Evolutionary conservation across 2,329 filamentous ascomycete genomes (phyloP).

Genomic region (Diaporthe aspalathi): DNA sequence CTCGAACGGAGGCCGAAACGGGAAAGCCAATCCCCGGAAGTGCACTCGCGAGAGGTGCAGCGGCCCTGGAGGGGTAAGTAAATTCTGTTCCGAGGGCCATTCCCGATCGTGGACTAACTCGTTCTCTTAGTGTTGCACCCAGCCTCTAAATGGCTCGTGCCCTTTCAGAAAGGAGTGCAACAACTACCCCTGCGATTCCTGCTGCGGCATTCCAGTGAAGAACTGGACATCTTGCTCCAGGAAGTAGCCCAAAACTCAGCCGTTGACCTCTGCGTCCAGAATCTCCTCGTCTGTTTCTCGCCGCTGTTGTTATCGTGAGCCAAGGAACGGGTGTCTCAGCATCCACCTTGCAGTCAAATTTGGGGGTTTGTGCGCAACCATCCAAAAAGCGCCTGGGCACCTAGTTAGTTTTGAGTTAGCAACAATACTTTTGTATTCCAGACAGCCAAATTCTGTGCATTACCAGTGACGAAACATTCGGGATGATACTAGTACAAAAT

Average conservation of each 20-base stretch:
- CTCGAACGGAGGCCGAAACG: background rate
- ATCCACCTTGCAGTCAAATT: background rate
- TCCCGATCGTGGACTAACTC: slow-evolving; percentile 11
- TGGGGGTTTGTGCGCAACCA: background rate
- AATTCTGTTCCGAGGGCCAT: background rate
- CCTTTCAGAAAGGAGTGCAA: background rate
- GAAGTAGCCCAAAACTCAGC: background rate
- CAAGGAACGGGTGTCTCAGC: background rate
- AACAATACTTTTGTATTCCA: background rate
- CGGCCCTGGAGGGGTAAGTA: background rate
- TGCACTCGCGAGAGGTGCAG: slow-evolving; percentile 13
- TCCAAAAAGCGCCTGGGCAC: background rate
- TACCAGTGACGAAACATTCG: background rate
- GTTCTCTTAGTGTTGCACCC: background rate
- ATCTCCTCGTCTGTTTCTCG: background rate
- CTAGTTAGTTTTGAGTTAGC: background rate
- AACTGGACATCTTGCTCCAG: background rate
- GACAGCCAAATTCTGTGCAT: background rate
- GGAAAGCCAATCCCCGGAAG: background rate
- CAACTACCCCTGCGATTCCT: slow-evolving; percentile 18
- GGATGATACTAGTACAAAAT: background rate
- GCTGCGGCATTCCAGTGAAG: background rate
- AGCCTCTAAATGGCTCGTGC: background rate
- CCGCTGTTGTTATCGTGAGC: background rate
- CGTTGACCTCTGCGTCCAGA: background rate